These are phyloP conservation scores for Camelina neglecta DNA, from an alignment of 345 rosid genomes.

Conservation along the genomic window DNA sequence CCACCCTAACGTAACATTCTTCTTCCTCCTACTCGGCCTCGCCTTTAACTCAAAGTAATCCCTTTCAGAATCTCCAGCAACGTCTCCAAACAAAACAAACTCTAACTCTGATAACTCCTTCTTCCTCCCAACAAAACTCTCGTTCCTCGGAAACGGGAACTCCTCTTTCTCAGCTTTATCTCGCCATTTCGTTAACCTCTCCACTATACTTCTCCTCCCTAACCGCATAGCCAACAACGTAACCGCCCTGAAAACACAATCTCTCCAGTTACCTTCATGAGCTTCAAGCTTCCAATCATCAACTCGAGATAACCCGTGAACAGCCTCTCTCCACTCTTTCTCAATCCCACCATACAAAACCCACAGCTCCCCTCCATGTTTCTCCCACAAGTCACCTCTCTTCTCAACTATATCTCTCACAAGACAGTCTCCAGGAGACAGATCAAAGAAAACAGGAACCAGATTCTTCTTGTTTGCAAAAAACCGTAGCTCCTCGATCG, in stretches of 20 bases:
- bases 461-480: slow-evolving; percentile 86
- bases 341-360: slow-evolving; percentile 81
- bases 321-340: slow-evolving; percentile 94
- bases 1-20: slow-evolving; percentile 75
- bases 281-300: slow-evolving; percentile 96
- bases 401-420: slow-evolving; percentile 94
- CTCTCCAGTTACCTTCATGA: slow-evolving; percentile 91
- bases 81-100: slow-evolving; percentile 85
- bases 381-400: slow-evolving; percentile 95
- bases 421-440: slow-evolving; percentile 80
- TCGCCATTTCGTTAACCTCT: slow-evolving; percentile 78
- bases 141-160: slow-evolving; percentile 85
- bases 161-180: slow-evolving; percentile 85
- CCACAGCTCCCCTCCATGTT: slow-evolving; percentile 90
- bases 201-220: slow-evolving; percentile 93
- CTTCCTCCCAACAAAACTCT: slow-evolving; percentile 83
- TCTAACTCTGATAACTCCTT: slow-evolving; percentile 89
- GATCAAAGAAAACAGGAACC: slow-evolving; percentile 86
- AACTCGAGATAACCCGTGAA: slow-evolving; percentile 65
- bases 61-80: slow-evolving; percentile 71
- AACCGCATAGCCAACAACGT: slow-evolving; percentile 72
- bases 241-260: slow-evolving; percentile 76
- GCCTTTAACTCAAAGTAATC: slow-evolving; percentile 90
- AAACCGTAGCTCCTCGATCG: slow-evolving; percentile 85
- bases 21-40: slow-evolving; percentile 62